Evolutionary conservation across 345 rosid species (phyloP), one percentile per base, ranked within the genome.

Genomic region (Aquilaria sinensis): DNA sequence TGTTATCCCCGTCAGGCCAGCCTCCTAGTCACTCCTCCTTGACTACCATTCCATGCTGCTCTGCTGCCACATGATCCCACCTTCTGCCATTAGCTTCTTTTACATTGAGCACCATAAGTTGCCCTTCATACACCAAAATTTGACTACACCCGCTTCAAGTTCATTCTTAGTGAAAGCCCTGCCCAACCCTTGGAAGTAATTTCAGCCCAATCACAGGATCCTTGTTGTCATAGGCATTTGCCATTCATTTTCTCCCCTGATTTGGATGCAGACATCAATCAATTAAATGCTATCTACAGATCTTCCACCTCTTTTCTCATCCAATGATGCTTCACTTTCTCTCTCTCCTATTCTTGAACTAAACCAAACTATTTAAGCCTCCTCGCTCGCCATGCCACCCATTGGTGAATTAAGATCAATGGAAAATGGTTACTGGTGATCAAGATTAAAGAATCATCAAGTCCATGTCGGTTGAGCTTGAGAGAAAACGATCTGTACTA

Each of bases 31-130:
- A 62, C 75, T 83, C 15, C 83, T 94, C 33, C 93, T 96, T 1
- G 97, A 87, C 64, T 94, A 91, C 71, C 80, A 82, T 83, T 72
- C 87, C 51, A 91, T 94, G 96, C 85, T 94, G 53, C 77, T 79
- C 33, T 81, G 87, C 11, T 88, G 90, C 70, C 83, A 78, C 66
- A 70, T 85, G 52, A 85, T 87, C 74, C 81, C 93, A 47, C 96
- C 86, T 57, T 84, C 97, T 7, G 82, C 93, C 56, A 79, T 89
- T 65, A 86, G 88, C 60, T 91, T 97, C 57, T 95, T 95, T 87
- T 89, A 91, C 83, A 89, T 90, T 6, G 99, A 95, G 76, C 96
- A 95, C 72, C 99, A 95, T 83, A 95, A 95, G 67, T 95, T 97
- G 9, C 99, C 99, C 14, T 95, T 95, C 67, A 62, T 89, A 8